These are phyloP conservation scores for Lonicera japonica DNA, from an alignment of 129 eudicot species.

Conservation along the genomic window DNA sequence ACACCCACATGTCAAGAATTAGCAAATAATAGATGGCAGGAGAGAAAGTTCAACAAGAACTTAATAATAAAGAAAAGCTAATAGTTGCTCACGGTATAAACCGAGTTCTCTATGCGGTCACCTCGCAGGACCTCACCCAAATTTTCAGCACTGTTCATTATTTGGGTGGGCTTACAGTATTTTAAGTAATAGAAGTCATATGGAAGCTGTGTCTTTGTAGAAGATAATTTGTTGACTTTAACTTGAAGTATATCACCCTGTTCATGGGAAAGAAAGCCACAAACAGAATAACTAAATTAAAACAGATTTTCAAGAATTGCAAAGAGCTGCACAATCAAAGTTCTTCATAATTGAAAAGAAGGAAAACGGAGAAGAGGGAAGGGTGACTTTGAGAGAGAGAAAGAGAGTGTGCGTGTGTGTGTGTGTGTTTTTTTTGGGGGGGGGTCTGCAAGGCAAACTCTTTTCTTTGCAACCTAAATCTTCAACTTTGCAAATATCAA, in stretches of 20 bases:
- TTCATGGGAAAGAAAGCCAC: slow-evolving; percentile 4
- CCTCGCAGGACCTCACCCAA: slow-evolving; percentile 95
- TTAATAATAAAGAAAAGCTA: too few species aligned
- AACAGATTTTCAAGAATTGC: not conserved
- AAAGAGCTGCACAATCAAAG: not conserved
- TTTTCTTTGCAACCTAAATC: too few species aligned
- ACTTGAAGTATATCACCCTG: slow-evolving; percentile 90
- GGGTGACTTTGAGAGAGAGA: too few species aligned
- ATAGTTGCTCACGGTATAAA: slow-evolving; percentile 51
- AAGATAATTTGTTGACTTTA: slow-evolving; percentile 88
- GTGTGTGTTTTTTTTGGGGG: too few species aligned
- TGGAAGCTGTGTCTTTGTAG: slow-evolving; percentile 92
- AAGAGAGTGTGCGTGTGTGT: too few species aligned
- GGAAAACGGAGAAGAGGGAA: not conserved
- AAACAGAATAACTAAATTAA: not conserved
- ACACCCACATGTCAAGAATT: not conserved
- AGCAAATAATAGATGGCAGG: not conserved
- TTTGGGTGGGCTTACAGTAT: slow-evolving; percentile 66
- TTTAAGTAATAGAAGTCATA: slow-evolving; percentile 82
- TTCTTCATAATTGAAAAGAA: not conserved
- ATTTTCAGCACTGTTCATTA: slow-evolving; percentile 71
- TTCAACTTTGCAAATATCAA: too few species aligned
- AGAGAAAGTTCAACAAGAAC: not conserved
- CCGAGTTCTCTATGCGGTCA: slow-evolving; percentile 88
- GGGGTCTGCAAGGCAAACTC: not conserved